These are phyloP conservation scores for Neobulgaria alba DNA, from an alignment of 2,329 filamentous ascomycete species.

Conservation along the genomic window DNA sequence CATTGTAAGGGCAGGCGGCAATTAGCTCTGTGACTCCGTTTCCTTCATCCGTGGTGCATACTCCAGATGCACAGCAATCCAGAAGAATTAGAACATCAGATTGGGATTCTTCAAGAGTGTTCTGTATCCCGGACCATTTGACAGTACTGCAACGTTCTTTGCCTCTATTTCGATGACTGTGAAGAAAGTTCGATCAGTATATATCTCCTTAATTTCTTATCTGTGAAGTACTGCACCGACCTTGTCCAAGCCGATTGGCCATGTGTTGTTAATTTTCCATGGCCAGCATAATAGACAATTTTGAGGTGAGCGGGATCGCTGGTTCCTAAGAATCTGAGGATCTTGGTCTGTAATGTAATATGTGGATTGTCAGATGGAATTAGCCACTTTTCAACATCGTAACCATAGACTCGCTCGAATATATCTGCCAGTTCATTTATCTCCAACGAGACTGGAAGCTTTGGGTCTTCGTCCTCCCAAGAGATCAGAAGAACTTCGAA, in stretches of 20 bases:
- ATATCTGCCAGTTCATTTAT: conserved; percentile 11
- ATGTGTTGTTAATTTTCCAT: conserved; percentile 8
- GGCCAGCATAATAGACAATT: conserved; percentile 20
- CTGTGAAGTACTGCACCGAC: conserved; percentile 9
- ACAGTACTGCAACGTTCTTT: not conserved
- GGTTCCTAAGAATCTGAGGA: conserved; percentile 10
- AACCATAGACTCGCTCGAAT: conserved; percentile 17
- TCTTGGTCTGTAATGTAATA: conserved; percentile 8
- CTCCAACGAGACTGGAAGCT: conserved; percentile 8
- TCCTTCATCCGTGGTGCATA: conserved; percentile 1
- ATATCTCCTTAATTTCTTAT: not conserved
- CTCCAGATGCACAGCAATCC: conserved; percentile 10
- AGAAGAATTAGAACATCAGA: conserved; percentile 16
- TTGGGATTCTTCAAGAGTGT: conserved; percentile 11
- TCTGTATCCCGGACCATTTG: conserved; percentile 8
- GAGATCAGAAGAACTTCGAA: conserved; percentile 17
- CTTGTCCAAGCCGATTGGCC: conserved; percentile 14
- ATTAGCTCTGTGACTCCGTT: conserved; percentile 17
- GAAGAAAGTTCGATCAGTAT: not conserved
- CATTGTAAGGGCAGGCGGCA: conserved; percentile 7
- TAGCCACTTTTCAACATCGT: conserved; percentile 16
- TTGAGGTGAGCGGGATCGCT: conserved; percentile 16
- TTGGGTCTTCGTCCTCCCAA: conserved; percentile 7
- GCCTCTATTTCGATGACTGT: not conserved
- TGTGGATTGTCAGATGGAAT: conserved; percentile 13